Conservation (phyloP, 192 early-diverging fungal species). For the Phlyctochytrium planicorne region DNA sequence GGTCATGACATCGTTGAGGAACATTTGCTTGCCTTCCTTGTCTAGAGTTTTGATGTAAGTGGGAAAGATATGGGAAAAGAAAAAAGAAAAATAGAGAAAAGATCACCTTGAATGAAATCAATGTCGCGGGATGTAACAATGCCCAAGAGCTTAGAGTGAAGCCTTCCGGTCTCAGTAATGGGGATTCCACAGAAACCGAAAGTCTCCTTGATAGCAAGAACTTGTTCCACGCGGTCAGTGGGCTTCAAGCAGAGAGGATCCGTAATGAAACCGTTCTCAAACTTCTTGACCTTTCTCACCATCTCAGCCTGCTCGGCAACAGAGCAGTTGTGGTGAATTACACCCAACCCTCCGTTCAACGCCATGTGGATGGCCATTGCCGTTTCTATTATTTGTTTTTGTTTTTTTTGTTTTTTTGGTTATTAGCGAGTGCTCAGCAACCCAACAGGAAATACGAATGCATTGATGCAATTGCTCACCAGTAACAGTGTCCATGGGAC, state of each 20-base stretch:
- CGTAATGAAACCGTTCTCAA: conserved; percentile 98
- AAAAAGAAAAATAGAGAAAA: neutral
- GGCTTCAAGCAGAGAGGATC: conserved; percentile 88
- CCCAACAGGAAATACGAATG: neutral
- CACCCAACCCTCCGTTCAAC: conserved; percentile 90
- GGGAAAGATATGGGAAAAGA: neutral
- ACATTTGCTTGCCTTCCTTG: conserved; percentile 53
- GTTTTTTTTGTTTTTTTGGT: too few relatives aligned
- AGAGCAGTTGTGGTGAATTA: conserved; percentile 98
- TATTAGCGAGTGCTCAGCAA: neutral
- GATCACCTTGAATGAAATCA: conserved; percentile 71
- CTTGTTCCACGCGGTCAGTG: conserved; percentile 78
- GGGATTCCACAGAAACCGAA: conserved; percentile 96
- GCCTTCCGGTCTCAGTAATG: conserved; percentile 87
- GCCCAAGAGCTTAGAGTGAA: conserved; percentile 87
- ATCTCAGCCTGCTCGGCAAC: conserved; percentile 95
- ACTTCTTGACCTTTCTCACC: conserved; percentile 93
- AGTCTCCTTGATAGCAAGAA: conserved; percentile 80
- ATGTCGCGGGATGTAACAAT: conserved; percentile 97
- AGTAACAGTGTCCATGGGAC: conserved; percentile 99
- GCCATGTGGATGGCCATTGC: conserved; percentile 99
- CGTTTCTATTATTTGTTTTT: conserved; percentile 72
- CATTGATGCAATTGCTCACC: conserved; percentile 10
- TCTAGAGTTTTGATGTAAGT: conserved; percentile 12
- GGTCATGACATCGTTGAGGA: conserved; percentile 84